A percentile compares a stretch with the other conserved stretches of the same genome.
Conservation (phyloP, 257 asterid species). For the Thymus quinquecostatus region DNA sequence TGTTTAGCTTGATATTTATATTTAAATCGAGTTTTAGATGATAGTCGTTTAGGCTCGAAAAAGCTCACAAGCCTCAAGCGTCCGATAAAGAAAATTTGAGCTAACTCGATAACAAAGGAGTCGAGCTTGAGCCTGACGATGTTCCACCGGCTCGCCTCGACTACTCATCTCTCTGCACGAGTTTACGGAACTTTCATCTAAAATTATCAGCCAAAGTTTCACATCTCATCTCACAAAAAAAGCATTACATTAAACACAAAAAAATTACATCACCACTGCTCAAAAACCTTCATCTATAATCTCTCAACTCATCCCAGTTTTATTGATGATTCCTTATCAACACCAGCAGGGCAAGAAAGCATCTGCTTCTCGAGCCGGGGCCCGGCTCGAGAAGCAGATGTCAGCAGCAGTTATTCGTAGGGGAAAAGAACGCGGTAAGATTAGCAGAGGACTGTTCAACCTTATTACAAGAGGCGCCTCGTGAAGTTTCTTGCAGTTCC, state of each 20-base stretch:
- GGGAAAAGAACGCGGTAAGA: conserved; percentile 21
- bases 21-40: too few species aligned
- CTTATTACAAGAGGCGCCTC: conserved; percentile 51
- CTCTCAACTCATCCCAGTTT: conserved; percentile 2
- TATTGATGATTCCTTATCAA: conserved; percentile 17
- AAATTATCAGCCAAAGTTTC: neutral
- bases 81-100: too few species aligned
- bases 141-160: neutral
- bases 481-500: conserved; percentile 67
- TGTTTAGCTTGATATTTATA: too few species aligned
- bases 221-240: conserved; percentile 11
- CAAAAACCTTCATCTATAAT: conserved; percentile 18
- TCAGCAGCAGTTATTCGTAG: conserved; percentile 8
- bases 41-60: neutral
- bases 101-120: neutral
- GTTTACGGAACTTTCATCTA: neutral
- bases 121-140: neutral
- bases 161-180: neutral
- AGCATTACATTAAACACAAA: conserved; percentile 12
- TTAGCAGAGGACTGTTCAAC: conserved; percentile 14
- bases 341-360: conserved; percentile 13
- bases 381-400: neutral
- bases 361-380: neutral
- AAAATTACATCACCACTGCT: conserved; percentile 29
- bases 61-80: neutral